phyloP scores from a whole-genome alignment of 2,329 filamentous ascomycete species.

The Diplodia corticola region DNA sequence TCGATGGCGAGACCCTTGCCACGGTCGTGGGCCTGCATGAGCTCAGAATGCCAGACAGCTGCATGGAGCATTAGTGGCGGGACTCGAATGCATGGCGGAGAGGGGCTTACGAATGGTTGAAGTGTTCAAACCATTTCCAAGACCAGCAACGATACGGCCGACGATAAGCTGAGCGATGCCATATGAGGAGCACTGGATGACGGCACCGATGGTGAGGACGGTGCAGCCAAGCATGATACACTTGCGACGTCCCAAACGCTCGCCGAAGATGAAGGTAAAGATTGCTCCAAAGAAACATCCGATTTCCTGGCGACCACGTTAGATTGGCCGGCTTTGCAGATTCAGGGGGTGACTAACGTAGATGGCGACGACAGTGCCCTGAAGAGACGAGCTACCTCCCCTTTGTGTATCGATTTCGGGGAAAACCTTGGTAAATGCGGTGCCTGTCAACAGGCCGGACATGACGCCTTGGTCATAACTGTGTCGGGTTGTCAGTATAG shows the following conservation, averaged over 20 bases:
- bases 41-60: slow-evolving; percentile 55
- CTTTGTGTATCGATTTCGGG: slow-evolving; percentile 33
- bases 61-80: slow-evolving; percentile 32
- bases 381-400: slow-evolving; percentile 47
- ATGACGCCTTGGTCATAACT: slow-evolving; percentile 46
- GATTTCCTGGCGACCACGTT: background rate
- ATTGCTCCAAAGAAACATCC: slow-evolving; percentile 49
- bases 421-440: slow-evolving; percentile 28
- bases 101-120: slow-evolving; percentile 44
- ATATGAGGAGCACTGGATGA: slow-evolving; percentile 50
- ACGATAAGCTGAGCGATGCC: slow-evolving; percentile 52
- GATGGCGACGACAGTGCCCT: slow-evolving; percentile 57
- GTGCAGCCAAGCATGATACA: slow-evolving; percentile 50
- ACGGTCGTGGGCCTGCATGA: slow-evolving; percentile 43
- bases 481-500: slow-evolving; percentile 24
- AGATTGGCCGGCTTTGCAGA: background rate
- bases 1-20: slow-evolving; percentile 52
- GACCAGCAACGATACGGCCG: slow-evolving; percentile 47
- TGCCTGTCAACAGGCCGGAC: slow-evolving; percentile 35
- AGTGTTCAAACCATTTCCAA: slow-evolving; percentile 47
- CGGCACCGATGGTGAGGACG: slow-evolving; percentile 52
- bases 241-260: slow-evolving; percentile 50
- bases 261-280: slow-evolving; percentile 50
- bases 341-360: slow-evolving; percentile 42
- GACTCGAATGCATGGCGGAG: background rate